Evolutionary conservation across 2,329 filamentous ascomycete genomes (phyloP).

Genomic region (Xylaria sp.): DNA sequence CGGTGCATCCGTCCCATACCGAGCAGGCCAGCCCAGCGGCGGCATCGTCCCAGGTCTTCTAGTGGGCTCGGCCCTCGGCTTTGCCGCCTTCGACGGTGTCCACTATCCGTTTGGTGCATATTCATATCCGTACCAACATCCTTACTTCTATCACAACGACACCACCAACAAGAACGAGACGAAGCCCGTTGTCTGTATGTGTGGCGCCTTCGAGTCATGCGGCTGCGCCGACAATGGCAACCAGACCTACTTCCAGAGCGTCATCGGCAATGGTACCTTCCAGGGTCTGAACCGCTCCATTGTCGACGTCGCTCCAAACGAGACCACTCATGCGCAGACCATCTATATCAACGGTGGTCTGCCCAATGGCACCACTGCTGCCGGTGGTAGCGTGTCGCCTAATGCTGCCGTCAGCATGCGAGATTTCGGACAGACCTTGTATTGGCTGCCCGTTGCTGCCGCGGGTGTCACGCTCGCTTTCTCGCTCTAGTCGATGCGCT

Average conservation of each 20-base stretch:
- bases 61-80: constrained; percentile 43
- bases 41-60: constrained; percentile 50
- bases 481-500: constrained; percentile 29
- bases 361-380: constrained; percentile 58
- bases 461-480: constrained; percentile 43
- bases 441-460: constrained; percentile 47
- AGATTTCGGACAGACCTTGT: constrained; percentile 36
- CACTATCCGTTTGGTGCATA: constrained; percentile 53
- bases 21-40: constrained; percentile 42
- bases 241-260: constrained; percentile 52
- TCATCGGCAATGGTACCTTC: constrained; percentile 63
- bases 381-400: constrained; percentile 40
- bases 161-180: constrained; percentile 52
- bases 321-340: constrained; percentile 52
- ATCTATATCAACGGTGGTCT: constrained; percentile 73
- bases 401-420: constrained; percentile 33
- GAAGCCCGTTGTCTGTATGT: constrained; percentile 57
- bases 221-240: constrained; percentile 61
- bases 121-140: constrained; percentile 47
- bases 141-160: constrained; percentile 45
- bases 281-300: constrained; percentile 54
- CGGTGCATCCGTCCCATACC: constrained; percentile 58
- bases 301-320: constrained; percentile 56
- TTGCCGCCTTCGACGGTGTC: constrained; percentile 56
- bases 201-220: constrained; percentile 47